Base-by-base conservation (phyloP, 1,284 basidiomycete genomes). In the Amylostereum chailletii region DNA sequence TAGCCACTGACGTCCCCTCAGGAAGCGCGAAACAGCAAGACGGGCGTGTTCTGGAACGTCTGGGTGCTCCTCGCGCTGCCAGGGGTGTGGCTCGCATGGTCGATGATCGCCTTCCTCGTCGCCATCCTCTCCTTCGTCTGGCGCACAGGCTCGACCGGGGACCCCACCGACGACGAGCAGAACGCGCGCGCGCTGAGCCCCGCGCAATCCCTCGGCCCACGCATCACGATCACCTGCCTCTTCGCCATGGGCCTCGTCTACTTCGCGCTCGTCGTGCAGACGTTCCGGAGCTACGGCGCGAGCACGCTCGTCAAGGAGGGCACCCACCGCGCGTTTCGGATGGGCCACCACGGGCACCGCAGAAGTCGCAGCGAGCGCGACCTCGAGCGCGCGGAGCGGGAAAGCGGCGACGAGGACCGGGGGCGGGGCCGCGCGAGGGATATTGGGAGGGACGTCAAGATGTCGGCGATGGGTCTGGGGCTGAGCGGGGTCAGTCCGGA, bases 1-100 rank as follows among this genome's bases (percentile, higher is more conserved):
- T 6, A 4, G 27, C 7, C 7, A n/a, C 42, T 43, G n/a, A 30
- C 30, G n/a, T 6, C 42, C 7, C 27, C 5, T 31, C 27, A 43
- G 81, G 85, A 88, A 65, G 81, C 84, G 19, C 74, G 77, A 48
- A 77, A 75, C 61, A 76, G 76, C 0, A 76, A 80, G 37, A 82
- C 85, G 0, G 65, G 73, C 5, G 77, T 89, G 27, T 72, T 77
- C 62, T 90, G 86, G 86, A 90, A 89, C 54, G 82, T 87, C 9
- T 90, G 86, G 87, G 81, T 88, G 1, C 58, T 90, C 7, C 67
- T 90, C 10, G 78, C 83, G 1, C 81, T 86, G 67, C 86, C 86
- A 0, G 79, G 75, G 0, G 68, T 88, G 10, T 90, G 83, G 79
- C 75, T 90, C 54, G 74, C 83, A n/a, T 90, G 86, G 84, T 80